Evolutionary conservation across 768 basidiomycete genomes (phyloP).

Genomic region (Amanita fuliginea): DNA sequence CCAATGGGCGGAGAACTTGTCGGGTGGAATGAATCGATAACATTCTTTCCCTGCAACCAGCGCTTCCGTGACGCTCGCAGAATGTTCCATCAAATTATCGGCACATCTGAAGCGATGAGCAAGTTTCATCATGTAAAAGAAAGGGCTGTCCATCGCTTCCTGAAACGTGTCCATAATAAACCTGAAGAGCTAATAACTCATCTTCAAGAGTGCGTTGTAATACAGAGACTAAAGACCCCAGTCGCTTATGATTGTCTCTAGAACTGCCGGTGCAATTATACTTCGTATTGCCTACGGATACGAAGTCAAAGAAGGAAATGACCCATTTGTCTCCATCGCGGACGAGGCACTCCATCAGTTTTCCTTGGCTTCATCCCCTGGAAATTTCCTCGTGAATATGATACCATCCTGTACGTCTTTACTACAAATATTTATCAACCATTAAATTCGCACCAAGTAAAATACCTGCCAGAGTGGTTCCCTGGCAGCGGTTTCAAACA

Average conservation of each 20-base stretch:
- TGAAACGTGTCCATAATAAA: conserved; percentile 23
- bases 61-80: conserved; percentile 30
- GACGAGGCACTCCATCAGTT: conserved; percentile 15
- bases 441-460: conserved; percentile 14
- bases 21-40: conserved; percentile 28
- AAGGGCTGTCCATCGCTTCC: conserved; percentile 26
- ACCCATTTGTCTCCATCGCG: conserved; percentile 21
- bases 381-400: conserved; percentile 20
- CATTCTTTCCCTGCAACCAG: conserved; percentile 23
- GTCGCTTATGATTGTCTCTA: neutral
- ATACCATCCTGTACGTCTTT: conserved; percentile 8
- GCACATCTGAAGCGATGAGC: conserved; percentile 23
- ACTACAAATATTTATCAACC: neutral
- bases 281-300: conserved; percentile 21
- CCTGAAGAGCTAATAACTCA: conserved; percentile 24
- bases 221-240: neutral
- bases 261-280: conserved; percentile 11
- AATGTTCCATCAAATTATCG: conserved; percentile 29
- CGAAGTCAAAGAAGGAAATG: conserved; percentile 16
- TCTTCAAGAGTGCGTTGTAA: conserved; percentile 22
- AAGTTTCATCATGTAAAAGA: conserved; percentile 28
- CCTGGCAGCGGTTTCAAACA: conserved; percentile 36
- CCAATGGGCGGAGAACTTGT: conserved; percentile 33
- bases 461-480: conserved; percentile 33
- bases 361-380: conserved; percentile 15